Percentiles rank a stretch among this genome's conserved stretches.
Conservation (phyloP, 1,284 basidiomycete genomes). For the Baeospora myosura region DNA sequence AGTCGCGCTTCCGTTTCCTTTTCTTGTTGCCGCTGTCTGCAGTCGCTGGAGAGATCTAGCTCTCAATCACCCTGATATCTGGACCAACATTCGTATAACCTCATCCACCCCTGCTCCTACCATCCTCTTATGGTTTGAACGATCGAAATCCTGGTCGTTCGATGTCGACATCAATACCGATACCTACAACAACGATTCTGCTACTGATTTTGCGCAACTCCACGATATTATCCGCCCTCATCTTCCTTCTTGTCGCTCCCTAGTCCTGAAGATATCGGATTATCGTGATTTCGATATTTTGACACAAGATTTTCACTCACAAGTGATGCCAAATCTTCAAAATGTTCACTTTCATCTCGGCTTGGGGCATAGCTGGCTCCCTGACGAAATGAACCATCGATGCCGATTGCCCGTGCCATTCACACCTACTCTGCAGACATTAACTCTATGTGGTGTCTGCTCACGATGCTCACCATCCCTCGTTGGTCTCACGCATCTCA, state of each 20-base stretch:
- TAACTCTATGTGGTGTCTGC: slow-evolving; percentile 13
- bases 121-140: slow-evolving; percentile 20
- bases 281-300: neutral
- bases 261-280: neutral
- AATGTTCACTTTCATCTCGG: neutral
- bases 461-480: slow-evolving; percentile 6
- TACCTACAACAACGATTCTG: neutral
- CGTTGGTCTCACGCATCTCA: slow-evolving; percentile 14
- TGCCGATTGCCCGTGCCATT: neutral
- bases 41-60: slow-evolving; percentile 24
- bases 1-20: no score
- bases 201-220: neutral
- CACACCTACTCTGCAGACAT: slow-evolving; percentile 9
- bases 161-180: slow-evolving; percentile 16
- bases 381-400: neutral
- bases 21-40: slow-evolving; percentile 25
- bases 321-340: neutral
- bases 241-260: neutral
- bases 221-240: neutral
- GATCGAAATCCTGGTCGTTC: slow-evolving; percentile 21
- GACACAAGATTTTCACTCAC: neutral
- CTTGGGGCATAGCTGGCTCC: neutral
- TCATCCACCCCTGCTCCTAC: slow-evolving; percentile 13
- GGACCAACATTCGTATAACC: slow-evolving; percentile 22
- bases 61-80: slow-evolving; percentile 21